phyloP scores from a whole-genome alignment of 1,139 yeast genomes.

The Yamadazyma blattariae region DNA sequence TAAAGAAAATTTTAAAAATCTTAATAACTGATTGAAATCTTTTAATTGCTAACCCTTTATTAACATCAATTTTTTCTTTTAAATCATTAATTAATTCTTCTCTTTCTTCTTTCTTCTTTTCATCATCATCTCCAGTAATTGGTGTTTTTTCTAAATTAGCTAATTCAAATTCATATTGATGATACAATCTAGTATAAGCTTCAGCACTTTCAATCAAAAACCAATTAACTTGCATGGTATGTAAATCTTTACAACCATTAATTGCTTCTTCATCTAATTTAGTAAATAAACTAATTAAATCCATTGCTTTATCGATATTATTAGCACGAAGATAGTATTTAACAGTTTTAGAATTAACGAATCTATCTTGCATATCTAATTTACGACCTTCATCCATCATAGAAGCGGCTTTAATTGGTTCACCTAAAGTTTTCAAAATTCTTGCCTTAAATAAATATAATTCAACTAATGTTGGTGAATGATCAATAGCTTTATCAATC shows the following conservation, averaged over 20 bases:
- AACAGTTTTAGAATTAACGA: slow-evolving; percentile 83
- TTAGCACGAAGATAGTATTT: slow-evolving; percentile 84
- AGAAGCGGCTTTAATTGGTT: slow-evolving; percentile 58
- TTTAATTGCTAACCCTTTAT: slow-evolving; percentile 74
- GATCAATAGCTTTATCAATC: slow-evolving; percentile 64
- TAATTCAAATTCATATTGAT: slow-evolving; percentile 19
- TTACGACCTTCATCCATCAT: slow-evolving; percentile 68
- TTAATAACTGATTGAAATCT: slow-evolving; percentile 68
- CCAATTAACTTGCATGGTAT: slow-evolving; percentile 91
- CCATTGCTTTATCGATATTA: slow-evolving; percentile 71
- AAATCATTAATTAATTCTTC: slow-evolving; percentile 32
- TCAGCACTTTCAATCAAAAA: slow-evolving; percentile 84
- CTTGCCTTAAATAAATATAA: slow-evolving; percentile 78
- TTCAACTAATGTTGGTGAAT: slow-evolving; percentile 84
- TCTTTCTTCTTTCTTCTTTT: no score
- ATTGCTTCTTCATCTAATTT: slow-evolving; percentile 70
- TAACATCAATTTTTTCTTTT: slow-evolving; percentile 36
- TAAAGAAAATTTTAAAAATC: slow-evolving; percentile 66
- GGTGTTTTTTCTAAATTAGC: slow-evolving; percentile 5
- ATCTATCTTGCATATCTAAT: slow-evolving; percentile 85
- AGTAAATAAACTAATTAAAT: slow-evolving; percentile 75
- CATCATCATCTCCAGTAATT: slow-evolving; percentile 3
- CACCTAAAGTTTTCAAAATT: slow-evolving; percentile 69
- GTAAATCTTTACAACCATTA: slow-evolving; percentile 85
- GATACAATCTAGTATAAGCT: slow-evolving; percentile 51